Evolutionary conservation across 768 basidiomycete species (phyloP).

Genomic region (Scleroderma citrinum): DNA sequence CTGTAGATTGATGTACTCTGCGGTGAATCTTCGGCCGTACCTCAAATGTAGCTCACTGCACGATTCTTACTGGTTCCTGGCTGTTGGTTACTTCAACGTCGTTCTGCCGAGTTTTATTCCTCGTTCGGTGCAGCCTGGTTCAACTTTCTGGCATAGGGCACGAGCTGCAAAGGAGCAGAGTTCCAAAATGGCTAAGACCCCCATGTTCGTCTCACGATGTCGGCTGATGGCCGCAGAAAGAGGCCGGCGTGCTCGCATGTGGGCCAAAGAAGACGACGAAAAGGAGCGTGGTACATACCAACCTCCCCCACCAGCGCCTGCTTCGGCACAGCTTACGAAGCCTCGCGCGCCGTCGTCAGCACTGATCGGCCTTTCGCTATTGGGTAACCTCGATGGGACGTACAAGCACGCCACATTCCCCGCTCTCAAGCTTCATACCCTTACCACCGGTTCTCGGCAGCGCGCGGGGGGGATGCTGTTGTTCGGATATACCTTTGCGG

Average conservation of each 20-base stretch:
- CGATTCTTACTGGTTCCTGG: conserved; percentile 75
- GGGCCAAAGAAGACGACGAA: conserved; percentile 75
- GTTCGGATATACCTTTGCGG: conserved; percentile 67
- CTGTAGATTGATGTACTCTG: conserved; percentile 76
- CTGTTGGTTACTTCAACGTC: conserved; percentile 80
- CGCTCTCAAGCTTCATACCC: conserved; percentile 54
- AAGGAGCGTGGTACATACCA: conserved; percentile 41
- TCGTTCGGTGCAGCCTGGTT: conserved; percentile 29
- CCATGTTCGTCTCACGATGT: conserved; percentile 55
- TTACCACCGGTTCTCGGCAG: conserved; percentile 84
- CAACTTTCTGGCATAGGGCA: conserved; percentile 72
- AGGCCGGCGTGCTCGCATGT: conserved; percentile 51
- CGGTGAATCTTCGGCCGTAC: conserved; percentile 70
- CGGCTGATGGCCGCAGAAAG: conserved; percentile 62
- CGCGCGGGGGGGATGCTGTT: conserved; percentile 65
- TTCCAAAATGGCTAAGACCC: conserved; percentile 53
- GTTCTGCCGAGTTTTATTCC: conserved; percentile 71
- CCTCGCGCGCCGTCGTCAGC: conserved; percentile 50
- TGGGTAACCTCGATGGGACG: conserved; percentile 81
- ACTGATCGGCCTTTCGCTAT: conserved; percentile 71
- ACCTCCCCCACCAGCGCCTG: conserved; percentile 20
- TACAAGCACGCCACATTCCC: conserved; percentile 65
- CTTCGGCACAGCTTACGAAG: conserved; percentile 7
- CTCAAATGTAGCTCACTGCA: conserved; percentile 38
- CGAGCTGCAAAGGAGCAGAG: conserved; percentile 65